Percentiles rank a stretch among this genome's conserved stretches.
Evolutionary conservation across 768 basidiomycete genomes (phyloP).

Genomic region (Termitomyces sp.): DNA sequence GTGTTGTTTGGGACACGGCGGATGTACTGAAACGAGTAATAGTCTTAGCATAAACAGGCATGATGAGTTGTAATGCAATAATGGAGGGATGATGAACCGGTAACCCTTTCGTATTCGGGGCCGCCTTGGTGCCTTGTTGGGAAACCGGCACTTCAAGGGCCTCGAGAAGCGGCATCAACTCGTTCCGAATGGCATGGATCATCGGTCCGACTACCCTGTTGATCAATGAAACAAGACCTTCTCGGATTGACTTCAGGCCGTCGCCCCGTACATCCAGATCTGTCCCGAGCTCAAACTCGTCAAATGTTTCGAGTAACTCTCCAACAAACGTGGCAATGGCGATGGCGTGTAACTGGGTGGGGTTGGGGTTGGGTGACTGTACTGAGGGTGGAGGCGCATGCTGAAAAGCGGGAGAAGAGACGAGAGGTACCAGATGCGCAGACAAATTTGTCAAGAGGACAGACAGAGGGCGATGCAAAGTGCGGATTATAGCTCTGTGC

Average conservation of each 20-base stretch:
- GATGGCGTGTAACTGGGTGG: slow-evolving; percentile 67
- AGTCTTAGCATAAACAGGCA: slow-evolving; percentile 57
- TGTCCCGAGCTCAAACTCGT: slow-evolving; percentile 55
- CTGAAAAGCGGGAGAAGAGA: slow-evolving; percentile 60
- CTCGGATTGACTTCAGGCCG: slow-evolving; percentile 62
- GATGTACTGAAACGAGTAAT: slow-evolving; percentile 51
- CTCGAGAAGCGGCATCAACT: slow-evolving; percentile 56
- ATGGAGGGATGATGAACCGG: slow-evolving; percentile 54
- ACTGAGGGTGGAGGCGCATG: slow-evolving; percentile 43
- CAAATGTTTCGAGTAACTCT: slow-evolving; percentile 67
- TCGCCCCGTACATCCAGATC: slow-evolving; percentile 61
- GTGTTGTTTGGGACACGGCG: slow-evolving; percentile 46
- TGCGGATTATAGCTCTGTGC: slow-evolving; percentile 63
- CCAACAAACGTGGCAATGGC: slow-evolving; percentile 65
- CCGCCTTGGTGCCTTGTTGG: slow-evolving; percentile 20
- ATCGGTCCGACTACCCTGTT: slow-evolving; percentile 63
- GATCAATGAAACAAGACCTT: slow-evolving; percentile 63
- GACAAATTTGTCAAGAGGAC: slow-evolving; percentile 69
- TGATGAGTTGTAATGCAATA: slow-evolving; percentile 45
- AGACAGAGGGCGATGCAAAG: slow-evolving; percentile 71
- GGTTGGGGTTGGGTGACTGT: slow-evolving; percentile 48
- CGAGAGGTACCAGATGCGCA: slow-evolving; percentile 55
- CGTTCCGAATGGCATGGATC: slow-evolving; percentile 52
- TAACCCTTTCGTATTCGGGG: slow-evolving; percentile 24
- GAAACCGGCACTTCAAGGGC: slow-evolving; percentile 47